These are phyloP conservation scores for Pythium dissimile DNA, from an alignment of 352 stramenopile species.

Conservation along the genomic window DNA sequence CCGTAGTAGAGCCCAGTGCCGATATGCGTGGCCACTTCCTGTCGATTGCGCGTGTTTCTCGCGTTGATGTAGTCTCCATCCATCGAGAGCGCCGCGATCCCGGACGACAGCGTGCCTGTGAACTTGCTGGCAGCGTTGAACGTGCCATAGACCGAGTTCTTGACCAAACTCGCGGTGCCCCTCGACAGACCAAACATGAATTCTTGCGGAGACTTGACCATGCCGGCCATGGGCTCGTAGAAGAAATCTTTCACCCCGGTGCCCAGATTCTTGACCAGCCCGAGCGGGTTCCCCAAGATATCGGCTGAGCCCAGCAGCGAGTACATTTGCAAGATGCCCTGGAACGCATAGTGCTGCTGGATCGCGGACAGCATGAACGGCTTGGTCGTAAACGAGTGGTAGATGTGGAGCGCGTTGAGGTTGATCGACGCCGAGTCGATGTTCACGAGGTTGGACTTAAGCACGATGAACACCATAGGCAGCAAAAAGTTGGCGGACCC, in stretches of 20 bases:
- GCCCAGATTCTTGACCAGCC: slow-evolving; percentile 84
- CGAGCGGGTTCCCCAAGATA: slow-evolving; percentile 89
- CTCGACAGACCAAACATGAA: slow-evolving; percentile 87
- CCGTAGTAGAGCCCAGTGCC: slow-evolving; percentile 83
- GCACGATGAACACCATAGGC: slow-evolving; percentile 51
- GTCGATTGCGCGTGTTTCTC: slow-evolving; percentile 67
- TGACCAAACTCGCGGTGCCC: slow-evolving; percentile 87
- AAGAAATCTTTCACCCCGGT: slow-evolving; percentile 90
- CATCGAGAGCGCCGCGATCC: slow-evolving; percentile 87
- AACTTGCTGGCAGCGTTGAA: slow-evolving; percentile 94
- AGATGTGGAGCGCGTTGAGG: slow-evolving; percentile 80
- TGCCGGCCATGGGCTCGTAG: slow-evolving; percentile 85
- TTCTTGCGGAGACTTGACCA: slow-evolving; percentile 83
- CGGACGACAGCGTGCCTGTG: slow-evolving; percentile 89
- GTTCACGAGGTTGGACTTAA: slow-evolving; percentile 66
- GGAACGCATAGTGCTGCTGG: slow-evolving; percentile 79
- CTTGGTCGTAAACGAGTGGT: slow-evolving; percentile 72
- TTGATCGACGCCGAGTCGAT: slow-evolving; percentile 80
- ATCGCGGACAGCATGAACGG: slow-evolving; percentile 69
- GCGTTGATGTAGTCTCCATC: slow-evolving; percentile 87
- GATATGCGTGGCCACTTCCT: slow-evolving; percentile 82
- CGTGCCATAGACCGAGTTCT: slow-evolving; percentile 89
- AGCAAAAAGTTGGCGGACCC: slow-evolving; percentile 37
- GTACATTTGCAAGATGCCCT: slow-evolving; percentile 80
- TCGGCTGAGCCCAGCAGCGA: slow-evolving; percentile 68